phyloP scores from a whole-genome alignment of 495 filamentous ascomycete species.

The Rostrohypoxylon terebratum region DNA sequence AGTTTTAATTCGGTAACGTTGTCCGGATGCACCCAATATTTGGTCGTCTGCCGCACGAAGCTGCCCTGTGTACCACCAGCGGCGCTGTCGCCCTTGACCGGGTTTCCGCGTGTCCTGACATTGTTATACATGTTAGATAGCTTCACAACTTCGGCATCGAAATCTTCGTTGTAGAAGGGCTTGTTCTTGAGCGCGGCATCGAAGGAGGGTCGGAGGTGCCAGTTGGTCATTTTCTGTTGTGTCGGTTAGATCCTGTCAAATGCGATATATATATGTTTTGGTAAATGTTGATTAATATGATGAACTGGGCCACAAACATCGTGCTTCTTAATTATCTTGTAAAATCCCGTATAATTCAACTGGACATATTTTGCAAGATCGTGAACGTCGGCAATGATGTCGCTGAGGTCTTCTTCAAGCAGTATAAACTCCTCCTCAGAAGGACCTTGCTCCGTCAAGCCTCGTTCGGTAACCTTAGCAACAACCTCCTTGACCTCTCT shows the following conservation, averaged over 20 bases:
- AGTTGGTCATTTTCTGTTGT: constrained; percentile 87
- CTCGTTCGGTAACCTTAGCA: constrained; percentile 71
- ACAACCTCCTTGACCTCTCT: constrained; percentile 90
- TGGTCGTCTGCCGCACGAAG: constrained; percentile 97
- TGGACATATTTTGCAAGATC: constrained; percentile 98
- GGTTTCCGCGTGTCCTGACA: constrained; percentile 91
- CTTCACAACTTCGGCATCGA: constrained; percentile 95
- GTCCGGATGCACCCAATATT: constrained; percentile 99
- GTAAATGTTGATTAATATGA: background rate
- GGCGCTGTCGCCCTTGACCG: constrained; percentile 88
- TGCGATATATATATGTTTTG: background rate
- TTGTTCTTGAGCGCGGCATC: constrained; percentile 92
- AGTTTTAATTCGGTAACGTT: constrained; percentile 98
- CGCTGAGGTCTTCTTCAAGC: constrained; percentile 93
- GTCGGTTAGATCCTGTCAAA: constrained; percentile 41
- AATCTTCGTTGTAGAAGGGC: constrained; percentile 98
- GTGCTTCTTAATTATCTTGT: constrained; percentile 99
- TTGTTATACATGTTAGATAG: constrained; percentile 95
- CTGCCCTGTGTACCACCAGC: constrained; percentile 94
- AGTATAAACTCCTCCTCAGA: constrained; percentile 94
- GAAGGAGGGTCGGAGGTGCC: constrained; percentile 95
- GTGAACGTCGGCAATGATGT: constrained; percentile 98
- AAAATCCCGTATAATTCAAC: constrained; percentile 98
- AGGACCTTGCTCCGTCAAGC: constrained; percentile 66
- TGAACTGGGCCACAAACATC: constrained; percentile 71